Evolutionary conservation across 768 basidiomycete genomes (phyloP).

Genomic region (Kwoniella dendrophila): DNA sequence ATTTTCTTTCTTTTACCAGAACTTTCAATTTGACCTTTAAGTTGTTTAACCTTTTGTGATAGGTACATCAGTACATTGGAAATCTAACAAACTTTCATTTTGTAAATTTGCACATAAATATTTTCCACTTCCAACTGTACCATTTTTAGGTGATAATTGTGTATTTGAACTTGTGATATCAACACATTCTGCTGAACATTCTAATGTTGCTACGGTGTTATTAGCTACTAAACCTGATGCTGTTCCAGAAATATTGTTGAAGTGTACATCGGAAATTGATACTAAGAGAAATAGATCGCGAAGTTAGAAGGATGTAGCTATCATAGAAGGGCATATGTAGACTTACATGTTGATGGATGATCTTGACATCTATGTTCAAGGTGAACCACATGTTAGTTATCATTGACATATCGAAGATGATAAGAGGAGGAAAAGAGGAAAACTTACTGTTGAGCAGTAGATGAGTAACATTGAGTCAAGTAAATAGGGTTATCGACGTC

Average conservation of each 20-base stretch:
- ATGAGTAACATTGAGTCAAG: slow-evolving; percentile 63
- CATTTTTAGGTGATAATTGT: slow-evolving; percentile 56
- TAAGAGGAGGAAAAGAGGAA: no score
- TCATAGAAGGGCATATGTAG: slow-evolving; percentile 38
- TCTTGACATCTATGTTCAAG: slow-evolving; percentile 12
- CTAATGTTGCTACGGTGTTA: slow-evolving; percentile 62
- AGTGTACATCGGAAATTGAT: slow-evolving; percentile 64
- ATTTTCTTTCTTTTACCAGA: no score
- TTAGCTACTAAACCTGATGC: slow-evolving; percentile 59
- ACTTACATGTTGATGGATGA: slow-evolving; percentile 63
- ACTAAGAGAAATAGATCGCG: not conserved
- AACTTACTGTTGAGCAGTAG: slow-evolving; percentile 53
- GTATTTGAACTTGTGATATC: slow-evolving; percentile 58
- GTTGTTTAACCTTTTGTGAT: slow-evolving; percentile 27
- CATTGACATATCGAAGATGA: not conserved
- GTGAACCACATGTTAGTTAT: not conserved
- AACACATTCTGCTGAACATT: slow-evolving; percentile 60
- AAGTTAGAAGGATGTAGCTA: not conserved
- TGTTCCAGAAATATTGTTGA: slow-evolving; percentile 64
- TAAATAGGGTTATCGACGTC: slow-evolving; percentile 66
- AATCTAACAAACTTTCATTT: slow-evolving; percentile 58
- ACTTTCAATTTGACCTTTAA: no score
- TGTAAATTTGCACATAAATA: slow-evolving; percentile 58
- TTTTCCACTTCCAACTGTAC: slow-evolving; percentile 55
- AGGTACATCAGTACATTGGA: slow-evolving; percentile 29